Conservation (phyloP, 345 rosid species). For the Fremontodendron californicum region DNA sequence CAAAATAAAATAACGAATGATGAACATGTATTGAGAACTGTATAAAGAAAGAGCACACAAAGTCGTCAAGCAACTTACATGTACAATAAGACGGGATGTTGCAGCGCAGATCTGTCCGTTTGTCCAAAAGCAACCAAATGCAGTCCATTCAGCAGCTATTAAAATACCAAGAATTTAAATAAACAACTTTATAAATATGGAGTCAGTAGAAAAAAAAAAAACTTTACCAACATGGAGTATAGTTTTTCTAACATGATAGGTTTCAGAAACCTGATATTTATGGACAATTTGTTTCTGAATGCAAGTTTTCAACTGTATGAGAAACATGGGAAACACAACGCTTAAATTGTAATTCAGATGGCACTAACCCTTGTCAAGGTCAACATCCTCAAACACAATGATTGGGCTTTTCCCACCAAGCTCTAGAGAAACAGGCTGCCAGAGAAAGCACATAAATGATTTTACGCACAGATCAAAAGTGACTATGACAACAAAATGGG, state of each 20-base stretch:
- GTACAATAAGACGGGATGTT: slow-evolving; percentile 91
- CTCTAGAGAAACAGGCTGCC: slow-evolving; percentile 89
- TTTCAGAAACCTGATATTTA: neutral
- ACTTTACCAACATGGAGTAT: neutral
- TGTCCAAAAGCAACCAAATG: slow-evolving; percentile 93
- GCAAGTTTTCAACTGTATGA: neutral
- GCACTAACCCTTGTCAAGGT: slow-evolving; percentile 74
- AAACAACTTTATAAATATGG: slow-evolving; percentile 7
- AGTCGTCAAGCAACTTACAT: slow-evolving; percentile 43
- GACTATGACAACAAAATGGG: neutral
- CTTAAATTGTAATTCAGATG: slow-evolving; percentile 11
- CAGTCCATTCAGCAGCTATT: slow-evolving; percentile 86
- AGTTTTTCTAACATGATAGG: neutral
- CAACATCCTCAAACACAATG: slow-evolving; percentile 86
- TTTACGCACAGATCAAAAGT: slow-evolving; percentile 14
- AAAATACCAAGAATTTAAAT: slow-evolving; percentile 15
- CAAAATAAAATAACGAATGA: neutral
- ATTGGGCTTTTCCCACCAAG: slow-evolving; percentile 97
- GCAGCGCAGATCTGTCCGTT: slow-evolving; percentile 99
- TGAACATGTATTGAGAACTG: neutral
- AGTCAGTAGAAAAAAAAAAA: neutral
- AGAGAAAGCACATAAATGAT: slow-evolving; percentile 13
- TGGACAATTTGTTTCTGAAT: slow-evolving; percentile 13
- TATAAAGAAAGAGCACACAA: neutral
- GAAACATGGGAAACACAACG: neutral